Conservation (phyloP, 2,329 filamentous ascomycete species). For the Tolypocladium album region DNA sequence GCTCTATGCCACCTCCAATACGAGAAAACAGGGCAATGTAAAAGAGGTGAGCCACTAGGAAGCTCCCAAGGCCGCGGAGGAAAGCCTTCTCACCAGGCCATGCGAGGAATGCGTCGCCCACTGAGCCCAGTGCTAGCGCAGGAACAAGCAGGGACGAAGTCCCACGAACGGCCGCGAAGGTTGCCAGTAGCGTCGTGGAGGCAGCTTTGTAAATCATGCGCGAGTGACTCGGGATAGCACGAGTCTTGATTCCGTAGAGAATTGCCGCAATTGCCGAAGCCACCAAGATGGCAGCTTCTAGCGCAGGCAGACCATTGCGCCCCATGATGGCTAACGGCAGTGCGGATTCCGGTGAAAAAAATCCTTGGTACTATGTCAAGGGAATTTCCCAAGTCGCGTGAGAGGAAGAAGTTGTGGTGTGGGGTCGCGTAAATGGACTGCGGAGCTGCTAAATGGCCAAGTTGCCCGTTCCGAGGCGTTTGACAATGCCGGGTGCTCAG, state of each 20-base stretch:
- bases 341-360: not conserved
- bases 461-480: not conserved
- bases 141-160: conserved; percentile 10
- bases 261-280: conserved; percentile 6
- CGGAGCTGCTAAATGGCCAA: not conserved
- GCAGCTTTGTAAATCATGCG: conserved; percentile 20
- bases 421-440: not conserved
- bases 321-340: not conserved
- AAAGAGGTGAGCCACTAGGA: conserved; percentile 20
- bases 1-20: conserved; percentile 2
- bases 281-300: conserved; percentile 1
- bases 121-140: conserved; percentile 18
- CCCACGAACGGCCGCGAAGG: conserved; percentile 6
- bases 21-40: conserved; percentile 19
- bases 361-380: not conserved
- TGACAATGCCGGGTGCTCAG: not conserved
- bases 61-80: conserved; percentile 20
- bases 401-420: not conserved
- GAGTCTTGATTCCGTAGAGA: conserved; percentile 9
- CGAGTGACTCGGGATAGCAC: conserved; percentile 10
- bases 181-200: conserved; percentile 19
- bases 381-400: not conserved
- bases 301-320: not conserved
- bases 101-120: conserved; percentile 25
- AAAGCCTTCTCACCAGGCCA: conserved; percentile 21